Base-by-base conservation (phyloP, 106 monocot genomes). In the Alisma plantagoaquatica region DNA sequence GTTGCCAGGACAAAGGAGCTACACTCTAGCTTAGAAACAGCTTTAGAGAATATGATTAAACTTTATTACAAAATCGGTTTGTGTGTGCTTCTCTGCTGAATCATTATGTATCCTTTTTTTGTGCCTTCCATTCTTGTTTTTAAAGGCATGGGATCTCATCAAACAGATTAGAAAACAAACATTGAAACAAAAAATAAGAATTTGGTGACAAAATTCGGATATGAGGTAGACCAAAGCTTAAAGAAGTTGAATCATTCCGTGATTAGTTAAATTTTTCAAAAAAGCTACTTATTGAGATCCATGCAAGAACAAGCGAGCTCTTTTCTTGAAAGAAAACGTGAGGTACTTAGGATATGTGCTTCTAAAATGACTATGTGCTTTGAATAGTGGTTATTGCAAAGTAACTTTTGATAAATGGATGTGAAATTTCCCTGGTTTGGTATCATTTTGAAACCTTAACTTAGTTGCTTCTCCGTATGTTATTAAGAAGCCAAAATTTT, bases 1-100 rank as follows among this genome's bases (percentile, higher is more conserved):
- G 30, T 82, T 32, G 66, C 72, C 54, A 55, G 43, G 45, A 64
- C 78, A 27, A 87, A 82, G 55, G 65, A 55, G 9, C 44, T 87
- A 19, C 72, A 59, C 21, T 61, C 47, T 18, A 46, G 52, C 29
- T 46, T 87, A 46, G 82, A 78, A 60, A 72, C 17, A 56, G 61
- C 77, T 56, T 78, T 78, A 46, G 68, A 61, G 33, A 72, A 82
- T 51, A 56, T 70, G 30, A 27, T 59, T 1, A 33, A 52, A 17
- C 77, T 87, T 45, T 31, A 73, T 18, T 41, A 30, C 24, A 78
- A 78, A 75, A 60, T 82, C 45, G 87, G 82, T 81, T 70, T 29
- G 33, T 35, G 10, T 26, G 45, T 22, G n/a, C 24, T n/a, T n/a
- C n/a, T n/a, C n/a, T n/a, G n/a, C n/a, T n/a, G n/a, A n/a, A n/a